Conservation (phyloP, 805 yeast species). For the Wickerhamomyces strasburgensis region DNA sequence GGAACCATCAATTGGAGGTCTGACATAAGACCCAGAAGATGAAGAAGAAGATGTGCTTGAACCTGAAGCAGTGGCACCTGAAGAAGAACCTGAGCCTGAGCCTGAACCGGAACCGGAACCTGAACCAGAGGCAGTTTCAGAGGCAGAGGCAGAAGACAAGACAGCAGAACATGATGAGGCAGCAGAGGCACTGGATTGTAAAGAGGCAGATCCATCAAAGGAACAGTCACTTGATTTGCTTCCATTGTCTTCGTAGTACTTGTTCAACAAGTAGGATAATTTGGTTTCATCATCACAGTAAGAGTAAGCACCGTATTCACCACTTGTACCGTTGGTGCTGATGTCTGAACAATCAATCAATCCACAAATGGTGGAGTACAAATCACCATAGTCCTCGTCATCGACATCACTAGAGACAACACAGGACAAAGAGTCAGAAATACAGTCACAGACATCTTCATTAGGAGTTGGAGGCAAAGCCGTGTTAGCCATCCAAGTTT, state of each 20-base stretch:
- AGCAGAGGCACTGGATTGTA: conserved; percentile 35
- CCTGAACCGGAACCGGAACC: conserved; percentile 24
- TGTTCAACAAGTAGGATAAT: conserved; percentile 61
- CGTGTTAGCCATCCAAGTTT: conserved; percentile 64
- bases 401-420: conserved; percentile 49
- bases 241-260: conserved; percentile 53
- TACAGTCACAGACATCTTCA: conserved; percentile 59
- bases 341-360: conserved; percentile 58
- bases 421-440: conserved; percentile 50
- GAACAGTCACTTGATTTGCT: conserved; percentile 53
- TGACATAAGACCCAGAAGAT: conserved; percentile 11
- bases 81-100: conserved; percentile 12
- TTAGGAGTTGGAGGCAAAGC: conserved; percentile 77
- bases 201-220: conserved; percentile 66
- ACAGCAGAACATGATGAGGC: conserved; percentile 35
- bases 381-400: conserved; percentile 49
- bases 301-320: conserved; percentile 68
- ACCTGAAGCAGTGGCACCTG: conserved; percentile 20
- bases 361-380: conserved; percentile 57
- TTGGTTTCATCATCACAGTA: conserved; percentile 69
- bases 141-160: conserved; percentile 31
- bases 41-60: conserved; percentile 24
- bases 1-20: conserved; percentile 13
- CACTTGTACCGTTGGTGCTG: conserved; percentile 53
- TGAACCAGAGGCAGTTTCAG: conserved; percentile 22